Base-by-base conservation (phyloP, 345 rosid genomes). In the Theobroma cacao region DNA sequence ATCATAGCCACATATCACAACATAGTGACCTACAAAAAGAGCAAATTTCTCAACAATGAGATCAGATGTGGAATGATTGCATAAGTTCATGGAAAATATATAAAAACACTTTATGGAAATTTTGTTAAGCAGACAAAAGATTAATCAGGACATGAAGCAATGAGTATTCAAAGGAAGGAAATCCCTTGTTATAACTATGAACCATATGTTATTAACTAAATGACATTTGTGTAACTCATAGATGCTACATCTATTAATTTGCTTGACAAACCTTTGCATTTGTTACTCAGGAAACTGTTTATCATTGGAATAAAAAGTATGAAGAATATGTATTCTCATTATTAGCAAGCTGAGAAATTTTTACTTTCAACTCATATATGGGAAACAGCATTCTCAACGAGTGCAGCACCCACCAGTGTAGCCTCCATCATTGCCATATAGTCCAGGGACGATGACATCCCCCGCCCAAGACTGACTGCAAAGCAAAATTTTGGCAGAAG, bases 1-100 rank as follows among this genome's bases (percentile, higher is more conserved):
- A 77, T 94, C 97, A 75, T 94, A 96, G 80, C 98, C 98, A 47
- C 98, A 94, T 82, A 94, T 92, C 82, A 96, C 84, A 22, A 96
- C 85, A 77, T 96, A 92, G 77, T 96, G 99, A 84, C 99, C 99
- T 96, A 75, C 75, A 71, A 64, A 64, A 58, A 63, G 72, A 83
- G 36, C 60, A 40, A 40, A 67, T 55, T 18, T 31, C 56, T 38
- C 34, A 60, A 56, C 38, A 66, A 38, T 41, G 20, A 63, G 67
- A 75, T 50, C 72, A 52, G 22, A 41, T 5, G 36, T 71, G 55
- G 43, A 13, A 28, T 7, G 26, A 1, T 70, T 10, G 20, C 58
- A 18, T 2, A 69, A 61, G 72, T 31, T 50, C 28, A 75, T 45
- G 34, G 31, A 62, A 24, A 40, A 12, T 5, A 34, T 8, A 8